phyloP scores from a whole-genome alignment of 169 alveolate genomes.

The Neospora caninum region DNA sequence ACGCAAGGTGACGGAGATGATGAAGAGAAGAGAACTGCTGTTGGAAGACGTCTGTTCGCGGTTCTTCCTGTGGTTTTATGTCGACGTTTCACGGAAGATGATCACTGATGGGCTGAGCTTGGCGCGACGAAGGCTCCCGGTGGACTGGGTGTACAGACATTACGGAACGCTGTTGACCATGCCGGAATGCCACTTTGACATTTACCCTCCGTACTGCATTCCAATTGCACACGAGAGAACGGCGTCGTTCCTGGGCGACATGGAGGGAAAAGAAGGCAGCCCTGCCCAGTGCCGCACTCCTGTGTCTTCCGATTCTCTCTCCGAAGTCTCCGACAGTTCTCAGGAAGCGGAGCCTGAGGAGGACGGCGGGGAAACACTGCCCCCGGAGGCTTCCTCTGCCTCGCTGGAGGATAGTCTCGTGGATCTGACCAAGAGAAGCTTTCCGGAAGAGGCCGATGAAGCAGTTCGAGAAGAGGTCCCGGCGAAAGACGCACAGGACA shows the following conservation, averaged over 20 bases:
- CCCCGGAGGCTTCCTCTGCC: not conserved
- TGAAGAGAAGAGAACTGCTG: not conserved
- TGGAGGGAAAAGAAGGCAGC: not conserved
- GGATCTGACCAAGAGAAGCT: too few species aligned
- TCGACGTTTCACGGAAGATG: not conserved
- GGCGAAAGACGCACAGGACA: not conserved
- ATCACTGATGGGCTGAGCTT: not conserved
- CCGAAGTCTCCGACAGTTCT: not conserved
- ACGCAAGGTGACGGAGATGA: not conserved
- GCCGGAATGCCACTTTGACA: constrained; percentile 14
- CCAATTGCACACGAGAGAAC: not conserved
- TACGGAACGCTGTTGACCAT: not conserved
- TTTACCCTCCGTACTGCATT: constrained; percentile 17
- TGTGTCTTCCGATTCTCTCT: not conserved
- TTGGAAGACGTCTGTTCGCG: constrained; percentile 33
- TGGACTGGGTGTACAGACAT: constrained; percentile 30
- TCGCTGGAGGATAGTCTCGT: too few species aligned
- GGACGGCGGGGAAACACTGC: not conserved
- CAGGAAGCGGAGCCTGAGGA: not conserved
- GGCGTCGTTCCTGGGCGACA: not conserved
- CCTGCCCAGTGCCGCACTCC: not conserved
- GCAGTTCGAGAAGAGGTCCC: not conserved
- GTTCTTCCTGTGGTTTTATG: constrained; percentile 31
- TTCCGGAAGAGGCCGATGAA: not conserved
- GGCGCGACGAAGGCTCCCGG: not conserved